Base-by-base conservation (phyloP, 768 basidiomycete species). In the Mycena crocata region DNA sequence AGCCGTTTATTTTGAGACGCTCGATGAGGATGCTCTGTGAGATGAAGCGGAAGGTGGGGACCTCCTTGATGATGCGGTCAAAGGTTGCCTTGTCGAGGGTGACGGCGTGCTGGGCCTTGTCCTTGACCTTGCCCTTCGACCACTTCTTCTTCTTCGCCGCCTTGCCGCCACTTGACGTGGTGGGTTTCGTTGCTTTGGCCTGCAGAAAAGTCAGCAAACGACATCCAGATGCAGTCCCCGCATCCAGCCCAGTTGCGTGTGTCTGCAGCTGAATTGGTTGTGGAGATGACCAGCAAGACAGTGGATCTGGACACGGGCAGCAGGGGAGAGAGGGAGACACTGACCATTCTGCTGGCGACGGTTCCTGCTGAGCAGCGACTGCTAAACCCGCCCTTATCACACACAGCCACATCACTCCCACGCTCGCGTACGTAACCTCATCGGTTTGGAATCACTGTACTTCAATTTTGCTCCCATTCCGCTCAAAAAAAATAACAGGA, bases 61-160 rank as follows among this genome's bases (percentile, higher is more conserved):
- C 95, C 82, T 99, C 96, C 89, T 98, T 98, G 77, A 97, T 80
- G 86, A 98, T 95, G 76, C 94, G 93, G 84, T 96, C 94, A 82
- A 82, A 97, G 73, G 92, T 93, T 60, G 90, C 72, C 87, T 98
- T 97, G 87, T 99, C 97, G 76, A 97, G 90, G 73, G 90, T 85
- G 81, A 98, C 96, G 74, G 94, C 88, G 89, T 99, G 96, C 78
- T 94, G 91, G 76, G 97, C 95, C 91, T 99, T 99, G 86, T 99
- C 98, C 92, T 99, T 99, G 82, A 99, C 98, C 86, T 99, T 99
- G 80, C 98, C 98, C 89, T 99, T 99, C 74, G 95, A 98, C 96
- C 96, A 98, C 89, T 99, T 99, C 94, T 99, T 99, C 90, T 99
- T 99, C 89, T 98, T 98, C 69, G 93, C 94, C 77, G 92, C 83